Base-by-base conservation (phyloP, 1,139 yeast genomes). In the Yamadazyma atmosphaerica region DNA sequence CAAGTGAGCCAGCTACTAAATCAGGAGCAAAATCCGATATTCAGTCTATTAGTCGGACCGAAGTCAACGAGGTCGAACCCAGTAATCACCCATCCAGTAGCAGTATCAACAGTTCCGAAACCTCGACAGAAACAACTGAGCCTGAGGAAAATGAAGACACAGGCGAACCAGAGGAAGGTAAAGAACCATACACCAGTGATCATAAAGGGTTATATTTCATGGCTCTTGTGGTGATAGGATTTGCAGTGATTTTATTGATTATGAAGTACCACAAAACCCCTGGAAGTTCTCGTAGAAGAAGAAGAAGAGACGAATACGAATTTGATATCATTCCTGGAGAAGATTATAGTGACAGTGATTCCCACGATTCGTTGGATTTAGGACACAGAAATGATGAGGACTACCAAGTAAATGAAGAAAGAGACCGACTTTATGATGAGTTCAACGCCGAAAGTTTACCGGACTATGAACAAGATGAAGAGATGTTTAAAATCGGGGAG, bases 261-360 rank as follows among this genome's bases (percentile, higher is more conserved):
- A 77, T 80, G 69, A 65, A 73, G 42, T 72, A 72, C 55, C 77
- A 77, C 39, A 73, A 77, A 49, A 61, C 69, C 2, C 74, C 74
- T n/a, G 71, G 72, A 17, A 61, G 68, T 40, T 57, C 68, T 6
- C 68, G 80, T 41, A 70, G 75, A 39, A 65, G 77, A 38, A 74
- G 84, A 52, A 74, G 89, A 61, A 75, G 88, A 62, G 86, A 81
- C 41, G 85, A 83, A 44, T 84, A 79, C 54, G 94, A 85, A 57
- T 85, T 85, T 58, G 94, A 85, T 57, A 83, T 85, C 33, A 84
- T 85, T 36, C 81, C 81, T 13, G 85, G 85, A 1, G 84, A 79
- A 51, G 90, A 84, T 46, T 71, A 72, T 50, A 52, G 56, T 37
- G 72, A 65, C 39, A 60, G 65, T 36, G 68, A 52, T 32, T 52